A percentile compares a stretch with the other conserved stretches of the same genome.
Conservation (phyloP, 176 grass and related monocot species). For the Zea mays region DNA sequence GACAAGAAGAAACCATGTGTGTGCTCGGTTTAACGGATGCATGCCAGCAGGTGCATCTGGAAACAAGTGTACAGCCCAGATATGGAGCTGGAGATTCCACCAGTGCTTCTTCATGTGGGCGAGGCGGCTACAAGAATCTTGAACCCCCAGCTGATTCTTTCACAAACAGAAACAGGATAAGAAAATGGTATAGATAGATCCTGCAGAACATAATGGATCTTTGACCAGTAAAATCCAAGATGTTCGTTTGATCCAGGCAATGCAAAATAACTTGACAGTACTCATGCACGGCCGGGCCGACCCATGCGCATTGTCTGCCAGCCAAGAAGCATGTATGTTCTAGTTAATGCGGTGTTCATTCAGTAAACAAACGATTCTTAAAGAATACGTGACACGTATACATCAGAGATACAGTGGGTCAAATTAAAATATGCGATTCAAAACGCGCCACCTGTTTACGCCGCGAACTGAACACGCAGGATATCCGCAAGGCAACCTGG, state of each 20-base stretch:
- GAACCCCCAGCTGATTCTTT: conserved; percentile 27
- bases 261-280: background rate
- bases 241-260: conserved; percentile 28
- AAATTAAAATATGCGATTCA: no score
- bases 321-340: conserved; percentile 26
- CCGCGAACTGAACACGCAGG: background rate
- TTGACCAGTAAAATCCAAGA: conserved; percentile 35
- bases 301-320: conserved; percentile 39
- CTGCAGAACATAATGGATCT: background rate
- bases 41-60: conserved; percentile 19
- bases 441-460: background rate
- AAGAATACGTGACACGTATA: conserved; percentile 26
- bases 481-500: background rate
- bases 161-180: no score
- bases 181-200: no score
- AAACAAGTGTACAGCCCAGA: conserved; percentile 26
- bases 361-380: background rate
- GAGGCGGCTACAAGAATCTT: conserved; percentile 47
- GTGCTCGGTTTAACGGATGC: conserved; percentile 22
- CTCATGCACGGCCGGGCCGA: conserved; percentile 13
- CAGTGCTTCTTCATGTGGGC: conserved; percentile 27
- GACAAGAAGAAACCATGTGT: background rate
- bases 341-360: background rate
- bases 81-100: conserved; percentile 36
- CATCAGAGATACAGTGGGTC: background rate